phyloP scores from a whole-genome alignment of 2,329 filamentous ascomycete species.

The Phoma herbarum region DNA sequence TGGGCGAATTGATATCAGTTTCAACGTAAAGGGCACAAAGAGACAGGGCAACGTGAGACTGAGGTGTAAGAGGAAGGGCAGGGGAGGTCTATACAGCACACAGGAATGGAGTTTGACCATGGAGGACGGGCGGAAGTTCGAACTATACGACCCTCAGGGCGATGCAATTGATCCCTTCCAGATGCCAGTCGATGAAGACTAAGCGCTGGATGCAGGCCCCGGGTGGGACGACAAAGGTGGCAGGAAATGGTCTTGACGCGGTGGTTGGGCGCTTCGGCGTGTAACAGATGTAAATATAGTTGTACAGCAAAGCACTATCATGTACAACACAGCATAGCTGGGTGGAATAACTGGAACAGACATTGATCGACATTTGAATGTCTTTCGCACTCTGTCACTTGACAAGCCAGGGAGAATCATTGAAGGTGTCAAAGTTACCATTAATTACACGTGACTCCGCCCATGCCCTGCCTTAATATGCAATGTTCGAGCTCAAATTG shows the following conservation, averaged over 20 bases:
- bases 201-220: background rate
- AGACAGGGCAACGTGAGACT: conserved; percentile 79
- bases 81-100: conserved; percentile 81
- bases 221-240: background rate
- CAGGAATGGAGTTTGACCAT: conserved; percentile 87
- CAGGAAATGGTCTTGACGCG: background rate
- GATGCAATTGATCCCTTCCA: conserved; percentile 69
- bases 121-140: conserved; percentile 71
- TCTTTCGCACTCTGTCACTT: background rate
- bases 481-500: conserved; percentile 4
- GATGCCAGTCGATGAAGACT: conserved; percentile 37
- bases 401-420: no score
- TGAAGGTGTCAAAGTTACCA: conserved; percentile 13
- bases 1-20: conserved; percentile 86
- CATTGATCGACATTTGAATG: no score
- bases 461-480: conserved; percentile 4
- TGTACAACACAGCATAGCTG: conserved; percentile 14
- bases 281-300: conserved; percentile 29
- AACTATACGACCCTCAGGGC: conserved; percentile 73
- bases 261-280: conserved; percentile 13
- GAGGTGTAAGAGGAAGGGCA: conserved; percentile 74
- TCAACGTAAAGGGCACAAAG: conserved; percentile 83
- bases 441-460: conserved; percentile 16
- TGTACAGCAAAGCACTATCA: conserved; percentile 21
- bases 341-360: background rate